phyloP scores from a whole-genome alignment of 2,329 filamentous ascomycete genomes.

The Thelonectria rubi region DNA sequence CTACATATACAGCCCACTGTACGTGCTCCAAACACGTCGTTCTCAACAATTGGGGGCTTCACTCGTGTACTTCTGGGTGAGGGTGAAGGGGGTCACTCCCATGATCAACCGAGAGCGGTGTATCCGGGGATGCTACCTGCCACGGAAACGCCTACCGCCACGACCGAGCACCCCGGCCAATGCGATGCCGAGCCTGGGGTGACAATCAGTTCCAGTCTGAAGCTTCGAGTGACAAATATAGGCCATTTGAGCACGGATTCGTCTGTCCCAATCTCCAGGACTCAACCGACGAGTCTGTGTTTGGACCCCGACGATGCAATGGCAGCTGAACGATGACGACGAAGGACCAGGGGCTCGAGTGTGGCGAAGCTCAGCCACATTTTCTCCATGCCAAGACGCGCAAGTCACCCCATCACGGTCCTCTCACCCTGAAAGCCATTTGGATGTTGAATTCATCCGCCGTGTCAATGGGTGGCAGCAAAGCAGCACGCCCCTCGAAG shows the following conservation, averaged over 20 bases:
- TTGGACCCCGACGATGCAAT: background rate
- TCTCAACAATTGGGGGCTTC: background rate
- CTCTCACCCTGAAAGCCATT: no score
- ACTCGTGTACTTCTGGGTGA: background rate
- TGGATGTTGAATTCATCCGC: no score
- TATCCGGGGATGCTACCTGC: background rate
- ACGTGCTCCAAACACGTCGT: background rate
- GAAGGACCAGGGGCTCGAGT: slow-evolving; percentile 30
- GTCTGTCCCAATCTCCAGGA: background rate
- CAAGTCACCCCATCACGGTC: background rate
- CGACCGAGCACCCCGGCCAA: background rate
- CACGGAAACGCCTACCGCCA: background rate
- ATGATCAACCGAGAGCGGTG: background rate
- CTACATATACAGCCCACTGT: background rate
- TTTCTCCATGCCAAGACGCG: background rate
- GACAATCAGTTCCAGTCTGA: slow-evolving; percentile 19
- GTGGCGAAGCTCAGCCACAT: slow-evolving; percentile 43
- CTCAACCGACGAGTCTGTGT: background rate
- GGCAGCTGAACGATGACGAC: slow-evolving; percentile 26
- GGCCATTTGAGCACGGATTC: background rate
- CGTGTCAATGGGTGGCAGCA: no score
- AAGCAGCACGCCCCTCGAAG: background rate
- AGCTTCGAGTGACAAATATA: slow-evolving; percentile 5
- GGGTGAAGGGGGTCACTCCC: background rate
- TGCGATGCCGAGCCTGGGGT: background rate